A percentile compares a stretch with the other conserved stretches of the same genome.
These are phyloP conservation scores for Mycena belliarum DNA, from an alignment of 768 basidiomycete species.

Conservation along the genomic window DNA sequence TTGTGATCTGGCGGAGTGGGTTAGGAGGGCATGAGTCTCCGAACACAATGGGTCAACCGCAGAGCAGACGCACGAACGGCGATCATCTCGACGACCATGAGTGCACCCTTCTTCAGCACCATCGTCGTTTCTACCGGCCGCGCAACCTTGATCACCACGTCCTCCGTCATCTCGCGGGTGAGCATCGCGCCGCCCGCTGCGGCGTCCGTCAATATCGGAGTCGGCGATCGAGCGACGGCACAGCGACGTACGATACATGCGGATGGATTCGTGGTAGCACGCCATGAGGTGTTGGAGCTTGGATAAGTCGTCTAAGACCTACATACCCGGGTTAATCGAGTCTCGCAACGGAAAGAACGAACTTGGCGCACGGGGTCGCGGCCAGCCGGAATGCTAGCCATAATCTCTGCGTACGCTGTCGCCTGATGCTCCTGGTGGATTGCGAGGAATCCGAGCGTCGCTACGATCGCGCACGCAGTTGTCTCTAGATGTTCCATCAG, in stretches of 20 bases:
- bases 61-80: not conserved
- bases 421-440: slow-evolving; percentile 24
- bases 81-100: not conserved
- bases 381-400: not conserved
- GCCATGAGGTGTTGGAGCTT: slow-evolving; percentile 11
- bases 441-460: slow-evolving; percentile 34
- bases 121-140: not conserved
- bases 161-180: not conserved
- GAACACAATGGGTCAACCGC: too few species aligned
- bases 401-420: not conserved
- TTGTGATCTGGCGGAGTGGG: slow-evolving; percentile 43
- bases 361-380: not conserved
- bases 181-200: too few species aligned
- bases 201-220: too few species aligned
- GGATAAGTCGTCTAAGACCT: slow-evolving; percentile 5
- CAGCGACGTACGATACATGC: slow-evolving; percentile 21
- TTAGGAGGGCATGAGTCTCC: too few species aligned
- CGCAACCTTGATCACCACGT: not conserved
- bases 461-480: slow-evolving; percentile 34
- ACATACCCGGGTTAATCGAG: not conserved
- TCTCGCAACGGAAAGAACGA: too few species aligned
- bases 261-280: slow-evolving; percentile 1
- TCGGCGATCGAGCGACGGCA: too few species aligned
- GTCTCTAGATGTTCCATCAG: too few species aligned
- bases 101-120: not conserved